These are phyloP conservation scores for Linum trigynum DNA, from an alignment of 345 rosid species.

Conservation along the genomic window DNA sequence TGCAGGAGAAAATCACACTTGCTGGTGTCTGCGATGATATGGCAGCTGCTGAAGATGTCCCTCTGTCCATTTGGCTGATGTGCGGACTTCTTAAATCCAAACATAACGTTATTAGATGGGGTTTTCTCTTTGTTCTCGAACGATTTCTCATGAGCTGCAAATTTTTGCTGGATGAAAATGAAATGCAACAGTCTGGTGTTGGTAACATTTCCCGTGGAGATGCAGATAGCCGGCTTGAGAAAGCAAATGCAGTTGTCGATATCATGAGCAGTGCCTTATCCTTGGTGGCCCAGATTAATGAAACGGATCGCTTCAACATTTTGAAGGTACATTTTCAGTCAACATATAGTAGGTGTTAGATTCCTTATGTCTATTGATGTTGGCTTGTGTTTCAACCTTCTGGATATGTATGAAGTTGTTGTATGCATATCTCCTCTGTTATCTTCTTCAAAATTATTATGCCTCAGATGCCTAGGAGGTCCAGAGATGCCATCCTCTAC, in stretches of 20 bases:
- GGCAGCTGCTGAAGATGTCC: constrained; percentile 57
- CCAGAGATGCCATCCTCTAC: background rate
- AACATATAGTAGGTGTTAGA: background rate
- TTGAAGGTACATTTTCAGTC: constrained; percentile 58
- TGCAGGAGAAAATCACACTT: constrained; percentile 56
- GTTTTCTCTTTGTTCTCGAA: constrained; percentile 78
- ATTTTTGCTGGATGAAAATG: constrained; percentile 81
- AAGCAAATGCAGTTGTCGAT: constrained; percentile 89
- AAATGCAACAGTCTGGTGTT: constrained; percentile 44
- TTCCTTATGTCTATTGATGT: background rate
- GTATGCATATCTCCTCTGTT: background rate
- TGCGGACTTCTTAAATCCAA: constrained; percentile 93
- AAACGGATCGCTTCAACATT: constrained; percentile 85
- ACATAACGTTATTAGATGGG: constrained; percentile 67
- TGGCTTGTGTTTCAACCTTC: background rate
- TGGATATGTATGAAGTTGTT: background rate
- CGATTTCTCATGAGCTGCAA: constrained; percentile 96
- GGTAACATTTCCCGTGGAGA: constrained; percentile 30
- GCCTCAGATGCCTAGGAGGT: background rate
- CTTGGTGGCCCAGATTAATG: constrained; percentile 74
- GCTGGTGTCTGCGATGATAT: constrained; percentile 56
- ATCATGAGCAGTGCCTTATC: constrained; percentile 89
- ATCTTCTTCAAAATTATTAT: background rate
- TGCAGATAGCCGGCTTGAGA: constrained; percentile 60
- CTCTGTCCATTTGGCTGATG: constrained; percentile 71